Conservation (phyloP, 2,329 filamentous ascomycete species). For the Paraphaeosphaeria sporulosa region DNA sequence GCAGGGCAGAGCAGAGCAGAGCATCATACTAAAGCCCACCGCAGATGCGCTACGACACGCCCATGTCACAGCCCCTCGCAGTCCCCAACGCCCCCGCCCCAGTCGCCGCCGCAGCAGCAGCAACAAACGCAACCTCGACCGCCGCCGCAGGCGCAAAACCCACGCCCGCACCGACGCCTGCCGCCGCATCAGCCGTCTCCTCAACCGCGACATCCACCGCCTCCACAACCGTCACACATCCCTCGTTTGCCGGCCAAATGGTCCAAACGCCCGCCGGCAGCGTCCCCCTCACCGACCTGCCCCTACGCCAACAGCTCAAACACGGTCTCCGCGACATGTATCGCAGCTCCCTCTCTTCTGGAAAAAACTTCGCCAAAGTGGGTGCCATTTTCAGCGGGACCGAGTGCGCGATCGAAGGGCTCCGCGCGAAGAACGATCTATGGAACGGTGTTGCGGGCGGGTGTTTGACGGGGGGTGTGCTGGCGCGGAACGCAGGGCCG, state of each 20-base stretch:
- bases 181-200: conserved; percentile 52
- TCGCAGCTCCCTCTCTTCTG: conserved; percentile 77
- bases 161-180: conserved; percentile 46
- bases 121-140: neutral
- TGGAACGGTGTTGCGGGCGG: conserved; percentile 87
- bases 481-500: conserved; percentile 87
- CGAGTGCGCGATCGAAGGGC: conserved; percentile 93
- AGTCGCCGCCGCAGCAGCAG: neutral
- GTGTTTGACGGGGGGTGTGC: conserved; percentile 87
- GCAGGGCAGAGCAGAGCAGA: neutral
- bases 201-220: conserved; percentile 60
- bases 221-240: conserved; percentile 74
- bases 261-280: conserved; percentile 60
- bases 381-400: conserved; percentile 91
- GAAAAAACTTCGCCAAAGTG: conserved; percentile 93
- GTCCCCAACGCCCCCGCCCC: conserved; percentile 18
- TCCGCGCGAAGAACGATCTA: conserved; percentile 92
- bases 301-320: conserved; percentile 82
- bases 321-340: conserved; percentile 96
- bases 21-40: neutral
- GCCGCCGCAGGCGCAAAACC: neutral
- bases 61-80: conserved; percentile 64
- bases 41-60: conserved; percentile 98
- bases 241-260: conserved; percentile 40
- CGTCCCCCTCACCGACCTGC: conserved; percentile 67